phyloP scores from a whole-genome alignment of 2,329 filamentous ascomycete genomes.

The Leptographium procerum region DNA sequence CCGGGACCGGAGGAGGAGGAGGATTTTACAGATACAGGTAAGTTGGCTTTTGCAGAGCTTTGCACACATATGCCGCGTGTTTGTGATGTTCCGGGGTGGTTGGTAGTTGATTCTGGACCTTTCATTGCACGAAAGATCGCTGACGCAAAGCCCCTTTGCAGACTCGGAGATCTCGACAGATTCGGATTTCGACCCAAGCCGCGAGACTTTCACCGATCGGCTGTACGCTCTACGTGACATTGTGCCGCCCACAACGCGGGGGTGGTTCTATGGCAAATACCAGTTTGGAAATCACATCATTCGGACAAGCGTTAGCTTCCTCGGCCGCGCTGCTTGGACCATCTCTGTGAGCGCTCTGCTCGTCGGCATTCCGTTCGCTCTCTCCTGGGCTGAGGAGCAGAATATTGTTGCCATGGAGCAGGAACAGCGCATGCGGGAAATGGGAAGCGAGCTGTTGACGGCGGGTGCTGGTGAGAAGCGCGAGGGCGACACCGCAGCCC shows the following conservation, averaged over 20 bases:
- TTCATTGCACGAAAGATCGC: no score
- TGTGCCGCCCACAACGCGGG: constrained; percentile 59
- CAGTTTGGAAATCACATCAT: constrained; percentile 44
- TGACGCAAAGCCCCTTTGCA: constrained; percentile 20
- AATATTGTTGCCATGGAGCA: constrained; percentile 96
- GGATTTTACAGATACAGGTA: constrained; percentile 91
- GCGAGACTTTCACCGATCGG: constrained; percentile 55
- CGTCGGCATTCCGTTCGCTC: constrained; percentile 82
- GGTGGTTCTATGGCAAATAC: constrained; percentile 51
- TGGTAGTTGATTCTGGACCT: not conserved
- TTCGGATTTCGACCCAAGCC: constrained; percentile 51
- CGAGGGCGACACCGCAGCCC: constrained; percentile 32
- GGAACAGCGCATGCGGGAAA: constrained; percentile 91
- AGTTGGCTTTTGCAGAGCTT: constrained; percentile 2
- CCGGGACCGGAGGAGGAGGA: constrained; percentile 67
- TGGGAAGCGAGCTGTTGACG: constrained; percentile 61
- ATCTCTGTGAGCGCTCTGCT: constrained; percentile 81
- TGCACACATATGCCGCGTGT: not conserved
- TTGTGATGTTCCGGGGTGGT: not conserved
- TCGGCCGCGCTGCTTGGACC: constrained; percentile 83
- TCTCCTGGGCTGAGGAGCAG: constrained; percentile 92
- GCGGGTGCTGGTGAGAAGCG: constrained; percentile 29
- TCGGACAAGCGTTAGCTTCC: constrained; percentile 52
- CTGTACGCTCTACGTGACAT: constrained; percentile 65
- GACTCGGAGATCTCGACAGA: constrained; percentile 80